phyloP scores from a whole-genome alignment of 139 green algal genomes.

The Coelastrella sp. region DNA sequence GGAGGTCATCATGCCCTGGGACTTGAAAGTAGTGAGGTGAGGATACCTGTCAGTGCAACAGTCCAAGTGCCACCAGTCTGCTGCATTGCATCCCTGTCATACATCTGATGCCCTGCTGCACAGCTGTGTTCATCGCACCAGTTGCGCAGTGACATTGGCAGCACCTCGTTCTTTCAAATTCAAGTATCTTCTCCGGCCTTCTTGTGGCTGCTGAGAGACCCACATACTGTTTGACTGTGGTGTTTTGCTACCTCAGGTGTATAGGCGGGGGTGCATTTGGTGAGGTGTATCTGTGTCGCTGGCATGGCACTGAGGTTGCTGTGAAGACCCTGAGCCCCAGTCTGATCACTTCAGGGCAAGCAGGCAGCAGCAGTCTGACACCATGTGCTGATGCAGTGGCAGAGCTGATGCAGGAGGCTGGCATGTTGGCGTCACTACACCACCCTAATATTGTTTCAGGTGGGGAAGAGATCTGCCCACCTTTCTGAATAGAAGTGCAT shows the following conservation, averaged over 20 bases:
- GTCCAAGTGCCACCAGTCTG: background rate
- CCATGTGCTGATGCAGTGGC: slow-evolving; percentile 54
- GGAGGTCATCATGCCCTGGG: slow-evolving; percentile 6
- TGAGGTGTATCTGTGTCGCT: slow-evolving; percentile 72
- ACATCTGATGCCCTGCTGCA: too few relatives aligned
- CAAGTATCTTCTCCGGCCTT: too few relatives aligned
- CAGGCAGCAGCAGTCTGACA: slow-evolving; percentile 1
- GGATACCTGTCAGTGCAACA: too few relatives aligned
- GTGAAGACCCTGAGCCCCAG: slow-evolving; percentile 79
- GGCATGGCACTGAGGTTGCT: slow-evolving; percentile 73
- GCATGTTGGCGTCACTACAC: slow-evolving; percentile 66
- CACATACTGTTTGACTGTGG: too few relatives aligned
- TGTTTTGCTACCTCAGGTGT: background rate
- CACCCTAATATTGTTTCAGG: slow-evolving; percentile 67
- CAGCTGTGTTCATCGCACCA: too few relatives aligned
- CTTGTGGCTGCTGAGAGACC: too few relatives aligned
- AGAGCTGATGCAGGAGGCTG: slow-evolving; percentile 76
- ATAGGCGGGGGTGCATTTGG: slow-evolving; percentile 78
- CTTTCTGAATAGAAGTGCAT: too few relatives aligned
- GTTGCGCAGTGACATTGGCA: too few relatives aligned
- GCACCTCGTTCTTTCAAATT: too few relatives aligned
- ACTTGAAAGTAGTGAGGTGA: slow-evolving; percentile 25
- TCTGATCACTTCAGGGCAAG: slow-evolving; percentile 64
- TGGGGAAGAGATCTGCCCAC: too few relatives aligned
- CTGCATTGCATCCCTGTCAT: background rate